These are phyloP conservation scores for Solanum paucissectum DNA, from an alignment of 257 asterid genomes.

Conservation along the genomic window DNA sequence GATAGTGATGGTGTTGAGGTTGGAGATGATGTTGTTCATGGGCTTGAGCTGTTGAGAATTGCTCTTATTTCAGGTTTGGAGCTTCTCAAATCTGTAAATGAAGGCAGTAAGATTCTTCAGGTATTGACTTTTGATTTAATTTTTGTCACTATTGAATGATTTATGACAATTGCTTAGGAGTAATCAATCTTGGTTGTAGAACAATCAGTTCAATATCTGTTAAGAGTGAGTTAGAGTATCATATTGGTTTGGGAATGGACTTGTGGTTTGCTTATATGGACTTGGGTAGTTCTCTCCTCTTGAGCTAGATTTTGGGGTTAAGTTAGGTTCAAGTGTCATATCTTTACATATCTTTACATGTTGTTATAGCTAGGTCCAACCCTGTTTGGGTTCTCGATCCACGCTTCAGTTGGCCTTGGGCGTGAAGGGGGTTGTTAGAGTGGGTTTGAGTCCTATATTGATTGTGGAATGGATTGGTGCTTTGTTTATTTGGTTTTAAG, in stretches of 20 bases:
- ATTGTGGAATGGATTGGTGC: background rate
- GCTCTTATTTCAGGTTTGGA: slow-evolving; percentile 59
- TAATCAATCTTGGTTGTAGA: background rate
- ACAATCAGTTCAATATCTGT: background rate
- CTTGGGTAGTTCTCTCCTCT: background rate
- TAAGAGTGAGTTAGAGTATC: no score
- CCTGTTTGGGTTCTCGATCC: background rate
- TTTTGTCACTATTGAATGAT: background rate
- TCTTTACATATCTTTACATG: background rate
- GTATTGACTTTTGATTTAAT: slow-evolving; percentile 14
- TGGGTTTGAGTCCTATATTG: background rate
- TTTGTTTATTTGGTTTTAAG: background rate
- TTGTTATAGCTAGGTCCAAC: background rate
- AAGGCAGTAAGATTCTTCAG: slow-evolving; percentile 86
- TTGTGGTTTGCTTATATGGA: background rate
- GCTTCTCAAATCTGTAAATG: slow-evolving; percentile 62
- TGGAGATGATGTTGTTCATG: slow-evolving; percentile 47
- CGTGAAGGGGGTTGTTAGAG: background rate
- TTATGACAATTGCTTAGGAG: background rate
- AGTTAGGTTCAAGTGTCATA: background rate
- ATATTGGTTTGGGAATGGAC: background rate
- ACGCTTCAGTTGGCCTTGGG: background rate
- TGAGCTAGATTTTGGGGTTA: background rate
- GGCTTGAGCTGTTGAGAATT: slow-evolving; percentile 42
- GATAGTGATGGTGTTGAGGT: slow-evolving; percentile 42